phyloP scores from a whole-genome alignment of 805 yeast species.

The Wickerhamiella sorbophila region DNA sequence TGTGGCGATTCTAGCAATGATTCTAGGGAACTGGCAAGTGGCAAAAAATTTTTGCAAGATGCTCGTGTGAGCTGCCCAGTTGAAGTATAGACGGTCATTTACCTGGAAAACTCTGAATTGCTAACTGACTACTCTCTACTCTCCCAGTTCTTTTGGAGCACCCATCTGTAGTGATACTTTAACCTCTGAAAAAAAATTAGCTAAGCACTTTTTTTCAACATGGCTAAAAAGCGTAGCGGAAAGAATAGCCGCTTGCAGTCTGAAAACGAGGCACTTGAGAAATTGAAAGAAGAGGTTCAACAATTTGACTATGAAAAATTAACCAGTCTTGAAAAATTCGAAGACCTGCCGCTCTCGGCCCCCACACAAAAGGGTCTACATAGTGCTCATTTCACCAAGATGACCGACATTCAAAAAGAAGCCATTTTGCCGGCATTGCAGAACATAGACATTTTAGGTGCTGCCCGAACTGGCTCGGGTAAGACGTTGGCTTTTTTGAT shows the following conservation, averaged over 20 bases:
- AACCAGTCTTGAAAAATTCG: slow-evolving; percentile 36
- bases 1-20: no score
- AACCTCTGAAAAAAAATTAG: background rate
- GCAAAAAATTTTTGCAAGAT: no score
- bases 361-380: slow-evolving; percentile 57
- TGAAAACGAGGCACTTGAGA: slow-evolving; percentile 27
- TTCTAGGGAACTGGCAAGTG: no score
- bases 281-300: slow-evolving; percentile 37
- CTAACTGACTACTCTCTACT: no score
- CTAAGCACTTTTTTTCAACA: background rate
- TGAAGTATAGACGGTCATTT: no score
- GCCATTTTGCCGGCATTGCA: slow-evolving; percentile 64
- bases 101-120: no score
- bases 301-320: slow-evolving; percentile 31
- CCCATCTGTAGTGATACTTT: background rate
- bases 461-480: slow-evolving; percentile 86
- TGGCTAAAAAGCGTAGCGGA: slow-evolving; percentile 1
- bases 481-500: slow-evolving; percentile 77
- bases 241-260: background rate
- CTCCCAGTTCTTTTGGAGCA: no score
- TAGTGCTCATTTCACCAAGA: slow-evolving; percentile 58
- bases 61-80: no score
- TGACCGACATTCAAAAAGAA: slow-evolving; percentile 78
- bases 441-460: slow-evolving; percentile 69
- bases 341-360: slow-evolving; percentile 61